These are phyloP conservation scores for Cucurbita moschata DNA, from an alignment of 306 rosid species.

Conservation along the genomic window DNA sequence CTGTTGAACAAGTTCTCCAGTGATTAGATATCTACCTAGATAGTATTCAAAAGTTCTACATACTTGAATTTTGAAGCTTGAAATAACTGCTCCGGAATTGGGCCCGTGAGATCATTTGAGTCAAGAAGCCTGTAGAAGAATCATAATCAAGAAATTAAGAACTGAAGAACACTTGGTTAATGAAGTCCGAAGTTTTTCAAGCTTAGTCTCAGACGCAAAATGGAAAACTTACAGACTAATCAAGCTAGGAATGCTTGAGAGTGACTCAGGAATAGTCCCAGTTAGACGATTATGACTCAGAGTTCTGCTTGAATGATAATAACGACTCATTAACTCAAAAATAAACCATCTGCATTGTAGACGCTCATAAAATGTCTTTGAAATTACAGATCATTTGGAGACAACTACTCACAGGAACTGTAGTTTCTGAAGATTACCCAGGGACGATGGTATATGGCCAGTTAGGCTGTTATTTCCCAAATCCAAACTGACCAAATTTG, in stretches of 20 bases:
- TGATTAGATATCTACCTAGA: not conserved
- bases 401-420: slow-evolving; percentile 71
- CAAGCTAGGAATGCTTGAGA: slow-evolving; percentile 45
- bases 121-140: slow-evolving; percentile 61
- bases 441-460: slow-evolving; percentile 76
- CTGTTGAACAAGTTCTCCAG: not conserved
- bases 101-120: slow-evolving; percentile 59
- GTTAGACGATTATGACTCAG: slow-evolving; percentile 63
- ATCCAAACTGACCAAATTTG: slow-evolving; percentile 58
- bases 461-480: slow-evolving; percentile 56
- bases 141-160: slow-evolving; percentile 22
- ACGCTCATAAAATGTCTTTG: not conserved
- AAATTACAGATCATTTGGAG: slow-evolving; percentile 5
- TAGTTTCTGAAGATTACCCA: slow-evolving; percentile 61
- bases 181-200: not conserved
- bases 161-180: slow-evolving; percentile 5
- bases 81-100: slow-evolving; percentile 53
- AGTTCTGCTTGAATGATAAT: slow-evolving; percentile 43
- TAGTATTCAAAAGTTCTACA: slow-evolving; percentile 10
- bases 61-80: slow-evolving; percentile 68
- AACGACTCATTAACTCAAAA: slow-evolving; percentile 9
- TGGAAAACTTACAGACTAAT: slow-evolving; percentile 48
- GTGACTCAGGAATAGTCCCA: slow-evolving; percentile 74
- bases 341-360: slow-evolving; percentile 8
- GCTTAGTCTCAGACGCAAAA: slow-evolving; percentile 5